Base-by-base conservation (phyloP, 441 rosid genomes). In the Euphorbia celastroides region DNA sequence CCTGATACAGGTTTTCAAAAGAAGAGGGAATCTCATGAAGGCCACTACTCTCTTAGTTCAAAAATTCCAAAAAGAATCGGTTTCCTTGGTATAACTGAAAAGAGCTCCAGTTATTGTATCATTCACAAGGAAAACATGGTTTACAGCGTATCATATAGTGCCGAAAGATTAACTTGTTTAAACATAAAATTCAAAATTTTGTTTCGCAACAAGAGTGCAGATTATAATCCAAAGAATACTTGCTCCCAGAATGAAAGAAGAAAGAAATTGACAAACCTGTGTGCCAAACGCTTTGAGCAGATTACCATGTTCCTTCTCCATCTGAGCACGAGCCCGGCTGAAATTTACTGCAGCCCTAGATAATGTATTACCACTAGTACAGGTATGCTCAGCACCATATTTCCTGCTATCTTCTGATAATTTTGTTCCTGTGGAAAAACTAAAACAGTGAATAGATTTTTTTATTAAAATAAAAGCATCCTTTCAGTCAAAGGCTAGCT, bases 301-400 rank as follows among this genome's bases (percentile, higher is more conserved):
- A 80, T 77, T 81, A 70, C 88, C 97, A 23, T 82, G 92, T 72
- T 87, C 97, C 80, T 90, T 88, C 81, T 92, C 98, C 88, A 92
- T 86, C 50, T 81, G 89, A 76, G 92, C 85, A 54, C 88, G 83
- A 66, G 96, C 92, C 63, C 77, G 82, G 46, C 90, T 90, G 59
- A 72, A 87, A 71, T 64, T 76, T 57, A 81, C 26, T 55, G 98
- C 84, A 66, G 98, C 96, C 78, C 81, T 88, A 52, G 88, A 82
- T 69, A 92, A 77, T 55, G 92, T 87, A 75, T 64, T 78, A 61
- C 98, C 96, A 68, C 88, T 88, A 2, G 98, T 92, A 71, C 98
- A 92, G 61, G 96, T 90, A 79, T 81, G 84, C 72, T 83, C 98
- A 28, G 96, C 70, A 67, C 93, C 97, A 79, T 90, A 90, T 77